A percentile compares a stretch with the other conserved stretches of the same genome.
phyloP scores from a whole-genome alignment of 2,329 filamentous ascomycete genomes.

The Paramyrothecium sp. region DNA sequence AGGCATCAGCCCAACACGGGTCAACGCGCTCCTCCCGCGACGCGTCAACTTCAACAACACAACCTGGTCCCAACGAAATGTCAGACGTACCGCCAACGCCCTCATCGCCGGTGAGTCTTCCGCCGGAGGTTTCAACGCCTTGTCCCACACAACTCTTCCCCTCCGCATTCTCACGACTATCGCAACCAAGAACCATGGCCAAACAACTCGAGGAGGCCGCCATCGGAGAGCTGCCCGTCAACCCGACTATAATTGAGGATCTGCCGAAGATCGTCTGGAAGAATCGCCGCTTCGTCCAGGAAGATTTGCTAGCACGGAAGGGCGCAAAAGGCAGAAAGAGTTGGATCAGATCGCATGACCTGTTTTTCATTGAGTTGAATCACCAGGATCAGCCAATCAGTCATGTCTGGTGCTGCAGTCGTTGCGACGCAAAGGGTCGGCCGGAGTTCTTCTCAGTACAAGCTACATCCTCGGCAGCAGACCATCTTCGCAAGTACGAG shows the following conservation, averaged over 20 bases:
- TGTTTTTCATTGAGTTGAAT: slow-evolving; percentile 8
- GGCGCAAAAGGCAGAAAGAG: slow-evolving; percentile 6
- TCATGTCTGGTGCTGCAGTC: slow-evolving; percentile 8
- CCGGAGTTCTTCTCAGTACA: no score
- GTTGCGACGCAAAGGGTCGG: slow-evolving; percentile 4
- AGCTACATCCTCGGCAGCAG: no score
- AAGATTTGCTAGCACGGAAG: slow-evolving; percentile 4
- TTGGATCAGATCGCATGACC: slow-evolving; percentile 8
- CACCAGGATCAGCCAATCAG: slow-evolving; percentile 4
- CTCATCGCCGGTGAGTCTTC: not conserved
- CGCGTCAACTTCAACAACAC: not conserved
- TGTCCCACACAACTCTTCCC: no score
- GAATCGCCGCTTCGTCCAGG: not conserved
- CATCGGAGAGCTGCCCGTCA: not conserved
- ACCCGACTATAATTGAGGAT: not conserved
- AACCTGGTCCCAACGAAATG: no score
- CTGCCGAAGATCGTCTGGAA: not conserved
- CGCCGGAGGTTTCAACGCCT: no score
- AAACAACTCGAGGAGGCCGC: not conserved
- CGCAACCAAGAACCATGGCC: not conserved
- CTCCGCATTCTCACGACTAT: not conserved
- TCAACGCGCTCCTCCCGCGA: no score
- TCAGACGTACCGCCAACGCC: no score
- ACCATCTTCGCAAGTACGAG: slow-evolving; percentile 4
- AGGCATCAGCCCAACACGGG: no score